Base-by-base conservation (phyloP, 2,329 filamentous ascomycete genomes). In the Cercospora berteroae region DNA sequence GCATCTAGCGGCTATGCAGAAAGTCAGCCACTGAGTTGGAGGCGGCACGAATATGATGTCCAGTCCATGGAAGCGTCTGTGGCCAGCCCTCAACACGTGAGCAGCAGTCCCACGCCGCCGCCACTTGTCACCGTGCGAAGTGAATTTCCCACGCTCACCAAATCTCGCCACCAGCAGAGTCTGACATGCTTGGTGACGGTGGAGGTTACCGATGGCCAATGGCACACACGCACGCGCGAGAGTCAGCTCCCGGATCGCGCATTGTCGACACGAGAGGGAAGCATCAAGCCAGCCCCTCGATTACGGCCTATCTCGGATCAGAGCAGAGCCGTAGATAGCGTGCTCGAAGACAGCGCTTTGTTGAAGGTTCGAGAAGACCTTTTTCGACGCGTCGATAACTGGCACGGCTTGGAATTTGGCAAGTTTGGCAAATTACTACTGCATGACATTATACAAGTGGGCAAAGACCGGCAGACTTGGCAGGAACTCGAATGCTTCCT, bases 401-500 rank as follows among this genome's bases (percentile, higher is more conserved):
- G 95, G 95, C 95, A 99, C 78, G 94, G 95, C 0, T 84, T 99
- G 20, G 94, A 98, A 77, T 97, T 97, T 76, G 88, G 88, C 76
- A 91, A 91, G 71, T 99, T 99, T 77, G 95, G 95, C 70, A 96
- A 95, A 77, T 85, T 99, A 71, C 89, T 94, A 33, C 83, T 98
- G 33, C 94, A 97, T 75, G 94, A 93, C 29, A 94, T 90, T 2
- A 88, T 99, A 66, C 89, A 92, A 63, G 95, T 99, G 23, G 95
- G 95, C 74, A 99, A 99, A 80, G 95, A 99, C 79, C 93, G 93
- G 72, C 86, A 94, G 71, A 94, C 94, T 6, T 99, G 95, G 95
- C 95, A 99, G 82, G 95, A 98, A 78, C 82, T 99, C 64, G 94
- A 99, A 79, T 99, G 95, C 79, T 99, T 93, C 78, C 86, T 99